Base-by-base conservation (phyloP, 164 flowering plant species). In the Stephania cephalantha region DNA sequence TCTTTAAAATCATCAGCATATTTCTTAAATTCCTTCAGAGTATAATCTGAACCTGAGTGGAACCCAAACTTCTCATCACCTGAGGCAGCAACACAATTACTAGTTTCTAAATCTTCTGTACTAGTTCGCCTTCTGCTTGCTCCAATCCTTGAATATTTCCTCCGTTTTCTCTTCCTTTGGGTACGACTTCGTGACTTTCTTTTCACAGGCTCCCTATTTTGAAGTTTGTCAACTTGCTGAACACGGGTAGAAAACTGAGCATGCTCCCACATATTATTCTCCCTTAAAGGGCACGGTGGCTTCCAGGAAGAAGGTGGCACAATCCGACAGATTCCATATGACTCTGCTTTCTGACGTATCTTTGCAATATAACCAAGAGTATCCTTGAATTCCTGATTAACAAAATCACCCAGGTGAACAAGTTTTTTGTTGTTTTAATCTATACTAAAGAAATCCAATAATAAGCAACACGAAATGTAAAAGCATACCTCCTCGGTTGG, bases 11-110 rank as follows among this genome's bases (percentile, higher is more conserved):
- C 53, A 63, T 81, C 77, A 6, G 95, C 93, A 80, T 83, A 81
- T 75, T 78, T 83, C 79, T 93, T 82, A 79, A 91, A 93, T 11
- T 84, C 89, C 67, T 79, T 82, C 31, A 93, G 82, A 0, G 97
- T 91, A 77, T 87, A 91, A 68, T 91, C 97, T 30, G 93, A 75
- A 72, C 98, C 97, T 2, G 97, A 78, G n/a, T 87, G 84, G 77
- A 93, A 93, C 2, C 98, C 97, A 84, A 93, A 93, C 79, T 86
- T 93, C 75, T 91, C 98, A 74, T 90, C 93, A 64, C 87, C 94
- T 66, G 85, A 80, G 46, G 85, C 76, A 79, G 85, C 76, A 79
- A 69, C 69, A 80, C 77, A 65, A 1, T 81, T 81, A 79, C 73
- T 84, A 30, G 81, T 77, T 73, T 87, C 89, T 46, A 85, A 81